Percentiles rank a stretch among this genome's conserved stretches.
Evolutionary conservation across 129 eudicot species (phyloP).

Genomic region (Ambrosia artemisiifolia): DNA sequence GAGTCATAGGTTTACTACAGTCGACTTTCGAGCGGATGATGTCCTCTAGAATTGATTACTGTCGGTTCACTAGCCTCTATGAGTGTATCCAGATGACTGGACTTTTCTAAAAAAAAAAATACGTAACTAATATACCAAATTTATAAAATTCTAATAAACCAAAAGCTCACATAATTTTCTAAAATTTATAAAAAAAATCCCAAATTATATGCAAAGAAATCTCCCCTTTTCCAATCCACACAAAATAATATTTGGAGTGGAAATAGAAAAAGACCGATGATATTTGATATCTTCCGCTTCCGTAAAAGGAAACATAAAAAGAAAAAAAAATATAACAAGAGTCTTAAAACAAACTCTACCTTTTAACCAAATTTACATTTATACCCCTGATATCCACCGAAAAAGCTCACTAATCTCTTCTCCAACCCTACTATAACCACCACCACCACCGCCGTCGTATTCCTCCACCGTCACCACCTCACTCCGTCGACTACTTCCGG

Average conservation of each 20-base stretch:
- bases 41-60: no score
- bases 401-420: slow-evolving; percentile 89
- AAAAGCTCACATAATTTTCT: not conserved
- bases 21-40: no score
- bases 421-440: slow-evolving; percentile 41
- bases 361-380: slow-evolving; percentile 42
- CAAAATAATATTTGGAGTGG: slow-evolving; percentile 31
- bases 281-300: not conserved
- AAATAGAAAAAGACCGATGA: slow-evolving; percentile 32
- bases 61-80: no score
- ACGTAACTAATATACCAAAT: not conserved
- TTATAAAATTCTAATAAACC: not conserved
- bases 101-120: no score
- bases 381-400: slow-evolving; percentile 96
- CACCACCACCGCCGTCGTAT: slow-evolving; percentile 36
- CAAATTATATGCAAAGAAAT: slow-evolving; percentile 30
- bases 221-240: slow-evolving; percentile 48
- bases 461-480: slow-evolving; percentile 48
- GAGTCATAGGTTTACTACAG: no score
- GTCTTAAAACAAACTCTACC: slow-evolving; percentile 44
- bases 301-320: slow-evolving; percentile 16
- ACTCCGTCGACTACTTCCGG: slow-evolving; percentile 88
- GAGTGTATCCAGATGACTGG: no score
- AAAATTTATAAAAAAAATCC: slow-evolving; percentile 6
- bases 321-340: not conserved